Percentiles rank a stretch among this genome's conserved stretches.
phyloP scores from a whole-genome alignment of 225 moss, liverwort and hornwort species.

The Bryum argenteum region DNA sequence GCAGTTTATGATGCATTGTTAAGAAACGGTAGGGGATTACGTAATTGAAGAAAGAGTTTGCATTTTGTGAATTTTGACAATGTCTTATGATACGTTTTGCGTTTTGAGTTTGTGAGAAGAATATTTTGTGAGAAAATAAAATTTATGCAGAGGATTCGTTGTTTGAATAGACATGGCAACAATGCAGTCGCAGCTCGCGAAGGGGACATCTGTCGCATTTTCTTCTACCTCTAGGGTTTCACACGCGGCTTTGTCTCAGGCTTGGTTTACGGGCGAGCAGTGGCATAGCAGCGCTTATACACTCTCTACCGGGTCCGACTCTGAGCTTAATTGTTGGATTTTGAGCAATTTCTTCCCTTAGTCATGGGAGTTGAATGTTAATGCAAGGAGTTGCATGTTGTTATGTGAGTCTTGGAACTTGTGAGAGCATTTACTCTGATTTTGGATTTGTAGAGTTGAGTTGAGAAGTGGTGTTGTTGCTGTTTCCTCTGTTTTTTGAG shows the following conservation, averaged over 20 bases:
- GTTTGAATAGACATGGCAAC: slow-evolving; percentile 42
- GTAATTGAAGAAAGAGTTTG: no score
- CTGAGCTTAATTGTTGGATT: slow-evolving; percentile 15
- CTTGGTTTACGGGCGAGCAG: slow-evolving; percentile 46
- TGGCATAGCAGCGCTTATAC: slow-evolving; percentile 44
- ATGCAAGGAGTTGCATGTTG: no score
- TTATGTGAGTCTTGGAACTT: no score
- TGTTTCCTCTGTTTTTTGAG: slow-evolving; percentile 9
- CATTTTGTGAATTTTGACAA: no score
- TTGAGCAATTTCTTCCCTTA: slow-evolving; percentile 4
- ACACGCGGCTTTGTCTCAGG: slow-evolving; percentile 39
- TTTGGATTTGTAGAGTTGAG: no score
- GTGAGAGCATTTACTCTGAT: no score
- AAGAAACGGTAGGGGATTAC: no score
- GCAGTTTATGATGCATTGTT: no score
- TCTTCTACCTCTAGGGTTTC: slow-evolving; percentile 26
- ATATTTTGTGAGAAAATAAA: neutral
- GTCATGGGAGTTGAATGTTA: no score
- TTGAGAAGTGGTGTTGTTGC: no score
- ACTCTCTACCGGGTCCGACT: slow-evolving; percentile 46
- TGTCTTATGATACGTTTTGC: no score
- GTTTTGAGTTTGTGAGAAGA: neutral
- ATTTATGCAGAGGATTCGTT: slow-evolving; percentile 34
- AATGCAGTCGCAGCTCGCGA: slow-evolving; percentile 42
- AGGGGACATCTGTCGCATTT: slow-evolving; percentile 33